A percentile compares a stretch with the other conserved stretches of the same genome.
phyloP scores from a whole-genome alignment of 495 filamentous ascomycete genomes.

The Penicillium daleae region DNA sequence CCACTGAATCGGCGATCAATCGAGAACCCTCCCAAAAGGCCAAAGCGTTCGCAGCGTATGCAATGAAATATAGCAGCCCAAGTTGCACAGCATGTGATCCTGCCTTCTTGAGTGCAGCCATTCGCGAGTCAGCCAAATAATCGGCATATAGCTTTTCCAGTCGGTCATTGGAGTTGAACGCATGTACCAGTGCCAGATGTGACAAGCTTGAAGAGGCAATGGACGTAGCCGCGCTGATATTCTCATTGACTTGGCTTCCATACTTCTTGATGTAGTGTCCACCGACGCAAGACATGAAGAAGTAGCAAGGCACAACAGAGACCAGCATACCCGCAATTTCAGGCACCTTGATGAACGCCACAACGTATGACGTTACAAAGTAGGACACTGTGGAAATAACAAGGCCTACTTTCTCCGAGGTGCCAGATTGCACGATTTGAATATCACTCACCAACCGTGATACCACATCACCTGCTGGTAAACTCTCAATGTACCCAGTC shows the following conservation, averaged over 20 bases:
- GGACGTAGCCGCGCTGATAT: slow-evolving; percentile 49
- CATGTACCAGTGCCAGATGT: slow-evolving; percentile 51
- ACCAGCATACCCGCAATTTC: slow-evolving; percentile 47
- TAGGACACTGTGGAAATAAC: slow-evolving; percentile 60
- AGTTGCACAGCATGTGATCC: slow-evolving; percentile 57
- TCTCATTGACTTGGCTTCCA: slow-evolving; percentile 50
- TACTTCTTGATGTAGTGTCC: slow-evolving; percentile 62
- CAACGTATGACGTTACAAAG: slow-evolving; percentile 63
- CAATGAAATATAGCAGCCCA: slow-evolving; percentile 66
- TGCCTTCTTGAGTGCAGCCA: slow-evolving; percentile 61
- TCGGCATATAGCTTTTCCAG: slow-evolving; percentile 55
- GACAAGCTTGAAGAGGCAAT: slow-evolving; percentile 52
- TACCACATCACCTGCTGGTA: slow-evolving; percentile 59
- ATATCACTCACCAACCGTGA: slow-evolving; percentile 62
- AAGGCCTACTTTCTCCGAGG: slow-evolving; percentile 67
- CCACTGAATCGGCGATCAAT: slow-evolving; percentile 55
- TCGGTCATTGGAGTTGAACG: slow-evolving; percentile 46
- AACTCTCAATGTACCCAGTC: slow-evolving; percentile 58
- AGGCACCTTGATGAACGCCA: slow-evolving; percentile 63
- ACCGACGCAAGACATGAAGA: slow-evolving; percentile 63
- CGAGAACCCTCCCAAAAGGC: slow-evolving; percentile 68
- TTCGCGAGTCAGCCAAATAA: slow-evolving; percentile 47
- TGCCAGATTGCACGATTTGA: slow-evolving; percentile 61
- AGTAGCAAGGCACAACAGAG: slow-evolving; percentile 66
- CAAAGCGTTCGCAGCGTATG: slow-evolving; percentile 63